Evolutionary conservation across 177 flowering plant species (phyloP), one percentile per base, ranked within the genome.

Genomic region (Vitis hybrid): DNA sequence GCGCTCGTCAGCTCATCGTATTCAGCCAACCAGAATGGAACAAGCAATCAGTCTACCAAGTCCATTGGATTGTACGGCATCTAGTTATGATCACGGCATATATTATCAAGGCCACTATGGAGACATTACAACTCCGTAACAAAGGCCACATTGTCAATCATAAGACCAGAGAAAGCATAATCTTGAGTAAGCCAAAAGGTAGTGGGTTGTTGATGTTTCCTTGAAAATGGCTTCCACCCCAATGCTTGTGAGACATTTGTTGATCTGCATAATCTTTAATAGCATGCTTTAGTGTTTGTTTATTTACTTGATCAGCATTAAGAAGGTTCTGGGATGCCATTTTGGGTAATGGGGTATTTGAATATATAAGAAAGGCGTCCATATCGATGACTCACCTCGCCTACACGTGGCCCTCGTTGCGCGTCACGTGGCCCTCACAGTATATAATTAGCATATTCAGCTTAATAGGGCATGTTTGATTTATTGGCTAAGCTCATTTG

Each of bases 201-300:
- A 69, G 80, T 78, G 81, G 76, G 73, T 72, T 63, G 72, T 74
- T 70, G 75, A n/a, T 76, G 71, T 76, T 50, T 61, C 74, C 71
- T 68, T 57, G 79, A 81, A 74, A 80, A 63, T 10, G 64, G 79
- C 76, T 70, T 70, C 1, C 14, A 5, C 3, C 22, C 82, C 82
- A 79, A 78, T 78, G 3, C 10, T 18, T n/a, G 2, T 1, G 18
- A 8, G 16, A 58, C 87, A 83, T 51, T 14, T 83, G 86, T 68
- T 77, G 61, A 59, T 34, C 48, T 45, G n/a, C 56, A 39, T 16
- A 50, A 69, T 34, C 51, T 68, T 29, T 39, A 50, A 16, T 19
- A 14, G 50, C 77, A 73, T 65, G 77, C 70, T 73, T 71, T 75
- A n/a, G 29, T 13, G 2, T 63, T 71, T 29, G 15, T 65, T 71